Conservation (phyloP, 2,329 filamentous ascomycete species). For the Fusarium nurragi region DNA sequence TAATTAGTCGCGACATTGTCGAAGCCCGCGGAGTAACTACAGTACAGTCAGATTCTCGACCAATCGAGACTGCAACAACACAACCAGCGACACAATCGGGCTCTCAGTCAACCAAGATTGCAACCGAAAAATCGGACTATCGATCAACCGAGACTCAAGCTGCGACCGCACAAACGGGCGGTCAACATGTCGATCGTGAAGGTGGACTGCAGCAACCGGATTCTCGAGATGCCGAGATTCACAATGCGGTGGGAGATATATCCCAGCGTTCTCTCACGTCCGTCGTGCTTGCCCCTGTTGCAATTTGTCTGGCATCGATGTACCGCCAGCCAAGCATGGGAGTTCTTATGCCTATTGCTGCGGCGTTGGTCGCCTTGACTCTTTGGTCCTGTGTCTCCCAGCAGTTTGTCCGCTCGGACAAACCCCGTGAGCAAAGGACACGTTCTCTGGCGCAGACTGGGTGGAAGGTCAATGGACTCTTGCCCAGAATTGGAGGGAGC, state of each 20-base stretch:
- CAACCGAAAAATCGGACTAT: neutral
- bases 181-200: constrained; percentile 6
- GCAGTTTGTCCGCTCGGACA: neutral
- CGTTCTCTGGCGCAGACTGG: neutral
- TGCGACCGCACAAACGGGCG: neutral
- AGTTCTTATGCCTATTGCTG: constrained; percentile 7
- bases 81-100: neutral
- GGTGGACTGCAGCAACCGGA: neutral
- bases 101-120: neutral
- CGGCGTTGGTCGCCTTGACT: constrained; percentile 13
- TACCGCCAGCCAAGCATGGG: neutral
- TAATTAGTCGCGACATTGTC: constrained; percentile 14
- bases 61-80: constrained; percentile 2
- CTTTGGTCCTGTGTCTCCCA: constrained; percentile 18
- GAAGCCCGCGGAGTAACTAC: constrained; percentile 1
- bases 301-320: constrained; percentile 3
- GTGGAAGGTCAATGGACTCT: neutral
- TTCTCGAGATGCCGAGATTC: constrained; percentile 20
- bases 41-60: constrained; percentile 3
- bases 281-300: neutral
- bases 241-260: constrained; percentile 21
- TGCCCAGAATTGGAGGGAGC: neutral
- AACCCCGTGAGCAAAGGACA: neutral
- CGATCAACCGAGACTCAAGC: neutral
- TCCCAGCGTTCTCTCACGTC: constrained; percentile 8